Percentiles rank a stretch among this genome's conserved stretches.
Evolutionary conservation across 2,329 filamentous ascomycete genomes (phyloP).

Genomic region (Sarocladiaceae sp.): DNA sequence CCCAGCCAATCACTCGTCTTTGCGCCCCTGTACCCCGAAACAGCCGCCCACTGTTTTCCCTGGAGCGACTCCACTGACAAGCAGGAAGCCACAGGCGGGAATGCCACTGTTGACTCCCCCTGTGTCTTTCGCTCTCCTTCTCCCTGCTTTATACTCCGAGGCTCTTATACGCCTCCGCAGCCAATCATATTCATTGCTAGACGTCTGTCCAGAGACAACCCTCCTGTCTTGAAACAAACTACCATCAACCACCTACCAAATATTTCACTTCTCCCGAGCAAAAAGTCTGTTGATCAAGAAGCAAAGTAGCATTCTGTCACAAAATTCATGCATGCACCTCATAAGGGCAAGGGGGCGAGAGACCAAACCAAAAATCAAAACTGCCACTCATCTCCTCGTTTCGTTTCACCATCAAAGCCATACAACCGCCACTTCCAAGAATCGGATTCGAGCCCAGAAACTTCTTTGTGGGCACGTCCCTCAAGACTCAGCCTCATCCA

Average conservation of each 20-base stretch:
- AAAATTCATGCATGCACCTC: background rate
- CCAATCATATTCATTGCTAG: background rate
- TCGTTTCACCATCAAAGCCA: conserved; percentile 2
- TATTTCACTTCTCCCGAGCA: background rate
- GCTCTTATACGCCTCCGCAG: background rate
- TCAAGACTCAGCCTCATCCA: no score
- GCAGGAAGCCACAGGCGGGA: background rate
- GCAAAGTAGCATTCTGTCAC: background rate
- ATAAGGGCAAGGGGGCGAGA: no score
- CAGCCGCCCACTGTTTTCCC: background rate
- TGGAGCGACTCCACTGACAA: background rate
- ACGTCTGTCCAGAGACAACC: no score
- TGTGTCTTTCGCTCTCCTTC: background rate
- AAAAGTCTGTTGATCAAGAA: background rate
- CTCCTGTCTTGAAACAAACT: background rate
- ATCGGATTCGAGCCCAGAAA: background rate
- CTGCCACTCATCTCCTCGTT: background rate
- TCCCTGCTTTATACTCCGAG: background rate
- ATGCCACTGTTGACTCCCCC: background rate
- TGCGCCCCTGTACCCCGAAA: background rate
- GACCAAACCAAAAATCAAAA: background rate
- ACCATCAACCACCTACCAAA: background rate
- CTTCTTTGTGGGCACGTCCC: no score
- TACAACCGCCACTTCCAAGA: background rate
- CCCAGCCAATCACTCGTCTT: background rate